Percentiles rank a stretch among this genome's conserved stretches.
phyloP scores from a whole-genome alignment of 768 basidiomycete genomes.

The Basidioascus undulatus region DNA sequence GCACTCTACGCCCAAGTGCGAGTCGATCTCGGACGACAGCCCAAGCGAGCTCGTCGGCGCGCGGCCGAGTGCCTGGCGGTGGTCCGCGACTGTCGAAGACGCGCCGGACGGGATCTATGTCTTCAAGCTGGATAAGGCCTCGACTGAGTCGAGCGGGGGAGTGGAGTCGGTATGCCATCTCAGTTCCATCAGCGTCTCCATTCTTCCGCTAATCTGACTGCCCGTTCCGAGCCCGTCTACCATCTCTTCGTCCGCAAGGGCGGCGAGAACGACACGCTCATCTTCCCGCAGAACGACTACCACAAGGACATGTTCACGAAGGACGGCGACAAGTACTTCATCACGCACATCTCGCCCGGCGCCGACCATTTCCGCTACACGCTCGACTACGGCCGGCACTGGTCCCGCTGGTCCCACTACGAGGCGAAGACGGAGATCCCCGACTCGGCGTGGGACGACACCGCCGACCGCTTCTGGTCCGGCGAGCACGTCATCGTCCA shows the following conservation, averaged over 20 bases:
- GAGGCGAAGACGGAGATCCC: slow-evolving; percentile 46
- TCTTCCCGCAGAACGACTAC: slow-evolving; percentile 68
- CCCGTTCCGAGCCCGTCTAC: slow-evolving; percentile 35
- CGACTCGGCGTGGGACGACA: slow-evolving; percentile 27
- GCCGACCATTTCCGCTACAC: slow-evolving; percentile 79
- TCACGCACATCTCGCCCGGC: slow-evolving; percentile 59
- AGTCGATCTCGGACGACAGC: too few relatives aligned
- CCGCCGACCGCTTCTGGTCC: slow-evolving; percentile 35
- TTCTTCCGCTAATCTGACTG: too few relatives aligned
- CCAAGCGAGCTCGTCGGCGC: slow-evolving; percentile 38
- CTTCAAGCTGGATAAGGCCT: slow-evolving; percentile 38
- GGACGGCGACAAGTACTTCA: slow-evolving; percentile 40
- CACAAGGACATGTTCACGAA: slow-evolving; percentile 26
- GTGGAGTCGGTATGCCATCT: slow-evolving; percentile 28
- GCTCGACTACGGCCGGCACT: slow-evolving; percentile 60
- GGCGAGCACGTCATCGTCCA: slow-evolving; percentile 74
- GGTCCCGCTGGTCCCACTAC: slow-evolving; percentile 59
- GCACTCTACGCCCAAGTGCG: too few relatives aligned
- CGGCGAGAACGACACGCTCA: slow-evolving; percentile 43
- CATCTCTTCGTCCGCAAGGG: slow-evolving; percentile 66
- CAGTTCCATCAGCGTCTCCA: too few relatives aligned
- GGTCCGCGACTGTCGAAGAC: slow-evolving; percentile 46
- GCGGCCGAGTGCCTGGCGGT: slow-evolving; percentile 37
- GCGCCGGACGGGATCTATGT: slow-evolving; percentile 64
- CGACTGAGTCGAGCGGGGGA: slow-evolving; percentile 24